A percentile compares a stretch with the other conserved stretches of the same genome.
Conservation (phyloP, 139 green algal genomes). For the Chlorella sp. region DNA sequence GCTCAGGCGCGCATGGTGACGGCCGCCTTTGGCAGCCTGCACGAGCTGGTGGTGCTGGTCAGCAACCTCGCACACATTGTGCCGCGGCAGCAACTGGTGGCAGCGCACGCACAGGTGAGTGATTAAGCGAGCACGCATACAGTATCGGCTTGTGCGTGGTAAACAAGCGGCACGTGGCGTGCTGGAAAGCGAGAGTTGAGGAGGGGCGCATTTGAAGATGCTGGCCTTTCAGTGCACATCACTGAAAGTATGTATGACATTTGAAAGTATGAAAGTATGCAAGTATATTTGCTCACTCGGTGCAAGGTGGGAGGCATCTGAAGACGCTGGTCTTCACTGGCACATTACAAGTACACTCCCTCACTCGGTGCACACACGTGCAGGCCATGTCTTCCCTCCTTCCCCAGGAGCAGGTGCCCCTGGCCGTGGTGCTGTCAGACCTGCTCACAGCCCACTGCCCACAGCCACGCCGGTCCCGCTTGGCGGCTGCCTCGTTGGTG, state of each 20-base stretch:
- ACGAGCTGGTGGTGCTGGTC: conserved; percentile 12
- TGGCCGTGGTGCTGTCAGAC: conserved; percentile 16
- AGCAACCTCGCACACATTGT: background rate
- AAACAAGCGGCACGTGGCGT: background rate
- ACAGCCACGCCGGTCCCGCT: background rate
- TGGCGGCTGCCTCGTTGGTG: conserved; percentile 22
- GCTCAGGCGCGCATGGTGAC: background rate
- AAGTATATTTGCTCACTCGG: background rate
- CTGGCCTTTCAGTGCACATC: background rate
- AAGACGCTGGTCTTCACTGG: too few relatives aligned
- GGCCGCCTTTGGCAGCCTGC: background rate
- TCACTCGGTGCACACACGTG: background rate
- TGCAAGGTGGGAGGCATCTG: background rate
- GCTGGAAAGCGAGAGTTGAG: background rate
- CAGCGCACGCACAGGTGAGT: background rate
- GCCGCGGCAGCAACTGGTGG: background rate
- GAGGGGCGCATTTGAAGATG: background rate
- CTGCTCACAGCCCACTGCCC: conserved; percentile 6
- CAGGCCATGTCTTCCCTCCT: background rate
- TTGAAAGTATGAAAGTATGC: background rate
- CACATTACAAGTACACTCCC: background rate
- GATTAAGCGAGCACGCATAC: too few relatives aligned
- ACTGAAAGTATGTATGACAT: background rate
- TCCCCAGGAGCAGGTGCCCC: background rate
- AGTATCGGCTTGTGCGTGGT: too few relatives aligned